Percentiles rank a stretch among this genome's conserved stretches.
These are phyloP conservation scores for Ganoderma leucocontextum DNA, from an alignment of 1,284 basidiomycete genomes.

Conservation along the genomic window DNA sequence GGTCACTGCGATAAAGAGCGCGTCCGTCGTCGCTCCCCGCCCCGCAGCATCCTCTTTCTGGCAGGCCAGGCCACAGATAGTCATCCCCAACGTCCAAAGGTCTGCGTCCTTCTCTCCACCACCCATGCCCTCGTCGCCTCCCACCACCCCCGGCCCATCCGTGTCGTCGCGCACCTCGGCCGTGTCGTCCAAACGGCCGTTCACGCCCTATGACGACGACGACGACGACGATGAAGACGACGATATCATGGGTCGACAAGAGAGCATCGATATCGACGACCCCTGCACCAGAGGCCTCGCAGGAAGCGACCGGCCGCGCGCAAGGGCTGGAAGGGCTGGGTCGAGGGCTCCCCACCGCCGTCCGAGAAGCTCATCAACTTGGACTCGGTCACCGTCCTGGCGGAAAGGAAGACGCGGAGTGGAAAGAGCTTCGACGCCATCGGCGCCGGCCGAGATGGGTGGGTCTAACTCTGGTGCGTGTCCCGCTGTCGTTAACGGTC, in stretches of 20 bases:
- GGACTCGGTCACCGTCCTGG: conserved; percentile 64
- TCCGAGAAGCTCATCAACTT: conserved; percentile 83
- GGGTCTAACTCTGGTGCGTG: conserved; percentile 44
- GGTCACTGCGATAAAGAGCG: conserved; percentile 30
- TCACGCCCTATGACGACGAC: conserved; percentile 63
- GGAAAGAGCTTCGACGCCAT: conserved; percentile 85
- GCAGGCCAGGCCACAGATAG: conserved; percentile 71
- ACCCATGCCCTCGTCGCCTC: conserved; percentile 68
- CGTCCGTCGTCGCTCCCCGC: conserved; percentile 35
- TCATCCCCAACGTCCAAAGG: conserved; percentile 70
- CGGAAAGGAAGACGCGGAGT: conserved; percentile 76
- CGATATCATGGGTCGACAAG: conserved; percentile 40
- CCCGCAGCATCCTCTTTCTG: conserved; percentile 59
- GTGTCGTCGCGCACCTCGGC: conserved; percentile 75
- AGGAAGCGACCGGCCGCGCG: conserved; percentile 76
- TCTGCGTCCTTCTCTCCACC: conserved; percentile 79
- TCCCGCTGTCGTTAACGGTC: conserved; percentile 31
- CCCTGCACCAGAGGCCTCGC: conserved; percentile 45
- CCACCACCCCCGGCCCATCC: conserved; percentile 76
- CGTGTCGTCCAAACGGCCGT: conserved; percentile 80
- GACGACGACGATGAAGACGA: conserved; percentile 55
- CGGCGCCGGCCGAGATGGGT: conserved; percentile 59
- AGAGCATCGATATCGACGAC: conserved; percentile 40
- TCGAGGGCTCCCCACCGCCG: conserved; percentile 81
- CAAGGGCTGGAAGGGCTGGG: conserved; percentile 89